Evolutionary conservation across 2,329 filamentous ascomycete genomes (phyloP).

Genomic region (Cladophialophora bantiana): DNA sequence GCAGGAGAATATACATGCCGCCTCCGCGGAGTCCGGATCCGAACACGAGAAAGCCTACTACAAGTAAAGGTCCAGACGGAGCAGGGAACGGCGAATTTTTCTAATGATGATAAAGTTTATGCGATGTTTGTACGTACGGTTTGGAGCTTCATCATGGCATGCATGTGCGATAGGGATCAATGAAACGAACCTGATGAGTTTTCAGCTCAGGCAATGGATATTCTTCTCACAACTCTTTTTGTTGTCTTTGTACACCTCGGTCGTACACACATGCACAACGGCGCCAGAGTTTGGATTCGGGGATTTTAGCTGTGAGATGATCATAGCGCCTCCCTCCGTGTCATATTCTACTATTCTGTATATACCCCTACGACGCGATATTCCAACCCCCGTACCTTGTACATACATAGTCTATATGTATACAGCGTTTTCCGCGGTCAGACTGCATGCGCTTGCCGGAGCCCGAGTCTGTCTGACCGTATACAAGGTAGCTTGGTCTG

Average conservation of each 20-base stretch:
- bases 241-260: background rate
- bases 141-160: background rate
- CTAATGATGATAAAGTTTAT: constrained; percentile 5
- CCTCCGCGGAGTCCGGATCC: constrained; percentile 28
- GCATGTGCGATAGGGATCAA: background rate
- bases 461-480: too few species aligned
- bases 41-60: constrained; percentile 3
- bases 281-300: too few species aligned
- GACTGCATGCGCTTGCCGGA: too few species aligned
- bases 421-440: too few species aligned
- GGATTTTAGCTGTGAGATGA: too few species aligned
- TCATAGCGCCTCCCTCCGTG: too few species aligned
- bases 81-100: constrained; percentile 22
- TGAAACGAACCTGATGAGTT: constrained; percentile 9
- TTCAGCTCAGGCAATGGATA: background rate
- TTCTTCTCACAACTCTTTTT: background rate
- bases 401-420: too few species aligned
- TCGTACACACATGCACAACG: too few species aligned
- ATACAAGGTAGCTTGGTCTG: too few species aligned
- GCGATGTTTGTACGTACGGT: background rate
- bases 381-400: too few species aligned
- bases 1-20: constrained; percentile 27
- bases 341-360: too few species aligned
- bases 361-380: too few species aligned
- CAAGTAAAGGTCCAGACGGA: constrained; percentile 5